Evolutionary conservation across 2,329 filamentous ascomycete genomes (phyloP).

Genomic region (Capronia coronata): DNA sequence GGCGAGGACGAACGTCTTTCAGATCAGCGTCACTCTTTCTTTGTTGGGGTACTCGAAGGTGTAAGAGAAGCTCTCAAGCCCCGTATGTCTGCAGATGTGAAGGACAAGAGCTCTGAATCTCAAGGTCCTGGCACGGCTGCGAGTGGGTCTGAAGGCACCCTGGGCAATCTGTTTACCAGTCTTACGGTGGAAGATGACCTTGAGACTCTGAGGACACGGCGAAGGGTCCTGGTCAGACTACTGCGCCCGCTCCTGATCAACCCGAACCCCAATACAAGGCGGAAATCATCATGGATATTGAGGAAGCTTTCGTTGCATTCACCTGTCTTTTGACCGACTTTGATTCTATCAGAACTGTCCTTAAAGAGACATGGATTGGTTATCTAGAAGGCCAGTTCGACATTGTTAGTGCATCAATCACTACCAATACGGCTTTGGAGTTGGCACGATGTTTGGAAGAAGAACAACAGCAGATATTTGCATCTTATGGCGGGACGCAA

Average conservation of each 20-base stretch:
- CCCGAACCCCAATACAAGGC: slow-evolving; percentile 31
- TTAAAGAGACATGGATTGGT: slow-evolving; percentile 27
- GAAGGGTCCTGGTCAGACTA: too few species aligned
- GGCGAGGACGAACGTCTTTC: slow-evolving; percentile 34
- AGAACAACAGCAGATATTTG: slow-evolving; percentile 11
- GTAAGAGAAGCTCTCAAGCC: slow-evolving; percentile 8
- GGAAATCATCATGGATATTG: slow-evolving; percentile 31
- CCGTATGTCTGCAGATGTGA: slow-evolving; percentile 21
- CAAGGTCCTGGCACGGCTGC: background rate
- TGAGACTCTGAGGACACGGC: background rate
- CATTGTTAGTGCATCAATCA: slow-evolving; percentile 28
- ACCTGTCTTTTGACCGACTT: slow-evolving; percentile 28
- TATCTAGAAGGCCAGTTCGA: slow-evolving; percentile 24
- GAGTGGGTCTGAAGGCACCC: slow-evolving; percentile 25
- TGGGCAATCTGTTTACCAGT: too few species aligned
- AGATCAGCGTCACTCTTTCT: slow-evolving; percentile 18
- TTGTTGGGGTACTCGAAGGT: slow-evolving; percentile 14
- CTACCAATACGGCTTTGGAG: slow-evolving; percentile 30
- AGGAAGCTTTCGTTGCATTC: slow-evolving; percentile 23
- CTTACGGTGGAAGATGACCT: slow-evolving; percentile 7
- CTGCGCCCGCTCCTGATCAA: background rate
- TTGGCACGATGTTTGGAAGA: slow-evolving; percentile 28
- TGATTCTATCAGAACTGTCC: slow-evolving; percentile 18
- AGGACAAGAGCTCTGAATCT: slow-evolving; percentile 27
- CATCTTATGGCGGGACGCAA: slow-evolving; percentile 9